Base-by-base conservation (phyloP, 1,139 yeast genomes). In the Barnettozyma hawaiiensis region DNA sequence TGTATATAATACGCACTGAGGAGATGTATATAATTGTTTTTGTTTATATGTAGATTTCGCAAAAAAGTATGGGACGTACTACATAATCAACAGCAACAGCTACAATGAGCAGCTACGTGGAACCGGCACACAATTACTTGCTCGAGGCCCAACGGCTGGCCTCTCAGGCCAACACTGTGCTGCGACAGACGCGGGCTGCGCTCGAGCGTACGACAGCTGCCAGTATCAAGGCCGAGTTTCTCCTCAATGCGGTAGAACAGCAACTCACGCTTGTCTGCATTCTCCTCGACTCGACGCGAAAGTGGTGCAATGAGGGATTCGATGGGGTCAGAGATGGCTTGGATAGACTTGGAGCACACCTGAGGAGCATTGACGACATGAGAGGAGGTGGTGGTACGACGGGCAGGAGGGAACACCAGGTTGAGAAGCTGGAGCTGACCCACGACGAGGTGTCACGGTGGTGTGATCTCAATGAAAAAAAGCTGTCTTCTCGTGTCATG, bases 381-480 rank as follows among this genome's bases (percentile, higher is more conserved):
- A 34, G 21, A 8, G 21, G 28, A 8, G 28, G n/a, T n/a, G n/a
- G n/a, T n/a, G n/a, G 14, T 34, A 34, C 20, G 28, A 16, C 6
- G 37, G 29, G 4, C 23, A 29, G 37, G 37, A 34, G 10, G n/a
- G n/a, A n/a, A n/a, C n/a, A n/a, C n/a, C 37, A 34, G 10, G 37
- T 34, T n/a, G 37, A 24, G 41, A 31, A 32, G 32, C 21, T 27
- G 45, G 37, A 16, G n/a, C 35, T 33, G 43, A 40, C 35, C 9
- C 40, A 22, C 15, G 37, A 31, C 20, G 59, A 50, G 27, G 59
- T 50, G 41, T 54, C 45, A 52, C 58, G 47, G 32, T 62, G 60
- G 41, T 59, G 63, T 14, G 54, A 54, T 15, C 26, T 9, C 24
- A 37, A 16, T 19, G 34, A 44, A 23, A 37, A 35, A 4, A 33